Evolutionary conservation across 495 filamentous ascomycete genomes (phyloP).

Genomic region (Aspergillus diversus): DNA sequence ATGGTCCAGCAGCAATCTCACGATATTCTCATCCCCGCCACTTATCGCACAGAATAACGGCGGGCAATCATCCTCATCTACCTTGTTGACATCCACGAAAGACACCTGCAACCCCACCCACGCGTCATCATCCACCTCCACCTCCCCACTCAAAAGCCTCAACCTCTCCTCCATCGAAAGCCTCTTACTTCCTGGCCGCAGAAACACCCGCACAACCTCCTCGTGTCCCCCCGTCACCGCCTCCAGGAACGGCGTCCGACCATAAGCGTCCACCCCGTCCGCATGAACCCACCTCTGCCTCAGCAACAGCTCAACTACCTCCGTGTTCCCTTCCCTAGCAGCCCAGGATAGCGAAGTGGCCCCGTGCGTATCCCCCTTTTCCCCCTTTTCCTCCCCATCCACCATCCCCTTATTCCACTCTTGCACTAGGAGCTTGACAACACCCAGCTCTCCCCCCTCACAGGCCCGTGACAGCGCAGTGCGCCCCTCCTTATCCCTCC

Average conservation of each 20-base stretch:
- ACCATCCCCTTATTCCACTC: not conserved
- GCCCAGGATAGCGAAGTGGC: not conserved
- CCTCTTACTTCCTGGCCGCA: not conserved
- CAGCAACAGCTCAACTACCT: not conserved
- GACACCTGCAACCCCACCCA: not conserved
- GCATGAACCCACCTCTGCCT: not conserved
- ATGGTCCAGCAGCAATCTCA: not conserved
- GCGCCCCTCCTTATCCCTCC: not conserved
- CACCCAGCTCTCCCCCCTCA: not conserved
- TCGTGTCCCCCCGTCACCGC: not conserved
- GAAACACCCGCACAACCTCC: not conserved
- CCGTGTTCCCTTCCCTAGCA: not conserved
- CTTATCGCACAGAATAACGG: slow-evolving; percentile 16
- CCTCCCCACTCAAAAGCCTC: not conserved
- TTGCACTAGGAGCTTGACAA: not conserved
- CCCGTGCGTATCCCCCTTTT: too few relatives aligned
- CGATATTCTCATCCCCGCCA: slow-evolving; percentile 1
- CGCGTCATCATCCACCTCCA: not conserved
- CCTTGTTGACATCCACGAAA: not conserved
- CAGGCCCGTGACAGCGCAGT: not conserved
- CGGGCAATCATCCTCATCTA: slow-evolving; percentile 5
- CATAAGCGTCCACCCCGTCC: not conserved
- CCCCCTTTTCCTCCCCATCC: too few relatives aligned
- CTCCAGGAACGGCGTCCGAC: not conserved
- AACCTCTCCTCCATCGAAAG: not conserved